A percentile compares a stretch with the other conserved stretches of the same genome.
These are phyloP conservation scores for Phytophthora pini DNA, from an alignment of 352 stramenopile genomes.

Conservation along the genomic window DNA sequence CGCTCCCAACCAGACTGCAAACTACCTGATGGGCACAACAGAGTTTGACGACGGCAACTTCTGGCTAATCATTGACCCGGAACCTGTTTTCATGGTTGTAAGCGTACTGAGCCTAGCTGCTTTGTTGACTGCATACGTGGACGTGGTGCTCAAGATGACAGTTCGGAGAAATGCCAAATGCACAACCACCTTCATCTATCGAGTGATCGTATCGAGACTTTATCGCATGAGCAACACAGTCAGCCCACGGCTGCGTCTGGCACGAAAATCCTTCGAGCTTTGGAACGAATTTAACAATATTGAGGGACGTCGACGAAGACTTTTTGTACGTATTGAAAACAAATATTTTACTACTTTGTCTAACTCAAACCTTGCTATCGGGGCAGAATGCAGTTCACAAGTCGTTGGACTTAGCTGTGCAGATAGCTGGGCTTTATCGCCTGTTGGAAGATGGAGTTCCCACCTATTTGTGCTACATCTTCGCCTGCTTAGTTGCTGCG, in stretches of 20 bases:
- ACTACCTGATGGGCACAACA: constrained; percentile 52
- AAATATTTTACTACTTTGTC: too few relatives aligned
- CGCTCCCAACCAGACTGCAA: constrained; percentile 39
- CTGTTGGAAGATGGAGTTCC: constrained; percentile 24
- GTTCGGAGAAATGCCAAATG: constrained; percentile 12
- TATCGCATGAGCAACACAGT: neutral
- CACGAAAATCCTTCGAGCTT: constrained; percentile 3
- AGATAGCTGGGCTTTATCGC: constrained; percentile 14
- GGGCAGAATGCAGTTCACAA: constrained; percentile 30
- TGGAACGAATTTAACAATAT: constrained; percentile 26
- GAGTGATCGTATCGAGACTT: neutral
- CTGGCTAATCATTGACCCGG: constrained; percentile 35
- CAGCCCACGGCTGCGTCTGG: neutral
- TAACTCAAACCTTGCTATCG: neutral
- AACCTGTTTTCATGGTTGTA: constrained; percentile 16
- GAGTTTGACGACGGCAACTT: constrained; percentile 51
- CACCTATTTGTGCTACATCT: constrained; percentile 16
- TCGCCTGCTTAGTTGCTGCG: constrained; percentile 11
- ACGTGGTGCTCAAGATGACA: constrained; percentile 36
- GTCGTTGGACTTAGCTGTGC: constrained; percentile 13
- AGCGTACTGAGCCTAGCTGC: constrained; percentile 18
- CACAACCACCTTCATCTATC: neutral
- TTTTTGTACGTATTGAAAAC: constrained; percentile 11
- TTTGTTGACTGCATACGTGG: constrained; percentile 15
- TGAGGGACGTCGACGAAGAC: constrained; percentile 17